phyloP scores from a whole-genome alignment of 1,284 basidiomycete species.

The Marasmius oreades region DNA sequence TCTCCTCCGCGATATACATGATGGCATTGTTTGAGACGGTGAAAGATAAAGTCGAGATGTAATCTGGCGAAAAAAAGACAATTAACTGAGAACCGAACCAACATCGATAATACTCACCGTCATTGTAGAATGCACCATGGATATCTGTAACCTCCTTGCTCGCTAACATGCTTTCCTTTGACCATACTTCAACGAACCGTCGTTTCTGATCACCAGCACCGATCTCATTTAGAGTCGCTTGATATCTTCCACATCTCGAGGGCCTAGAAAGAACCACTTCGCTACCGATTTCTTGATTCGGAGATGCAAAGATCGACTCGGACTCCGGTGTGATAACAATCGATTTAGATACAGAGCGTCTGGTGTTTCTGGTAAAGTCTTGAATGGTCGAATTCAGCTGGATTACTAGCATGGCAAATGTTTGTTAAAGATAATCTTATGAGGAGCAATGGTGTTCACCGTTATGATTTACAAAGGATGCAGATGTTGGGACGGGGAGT shows the following conservation, averaged over 20 bases:
- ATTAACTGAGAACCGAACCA: too few relatives aligned
- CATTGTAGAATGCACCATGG: conserved; percentile 60
- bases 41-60: conserved; percentile 10
- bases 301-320: conserved; percentile 21
- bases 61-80: conserved; percentile 1
- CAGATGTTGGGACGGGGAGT: conserved; percentile 36
- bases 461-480: conserved; percentile 28
- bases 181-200: conserved; percentile 64
- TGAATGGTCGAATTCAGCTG: conserved; percentile 40
- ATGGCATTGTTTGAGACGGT: conserved; percentile 6
- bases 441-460: conserved; percentile 17
- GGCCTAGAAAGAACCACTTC: conserved; percentile 39
- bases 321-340: conserved; percentile 29
- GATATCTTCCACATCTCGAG: conserved; percentile 42
- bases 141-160: conserved; percentile 53
- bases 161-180: conserved; percentile 34
- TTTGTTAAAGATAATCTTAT: neutral
- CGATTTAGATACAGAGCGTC: conserved; percentile 41
- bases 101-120: too few relatives aligned
- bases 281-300: conserved; percentile 36
- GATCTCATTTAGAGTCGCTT: conserved; percentile 47
- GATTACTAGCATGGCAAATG: conserved; percentile 30
- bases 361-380: conserved; percentile 47
- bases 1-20: conserved; percentile 12
- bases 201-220: conserved; percentile 31